Conservation (phyloP, 2,329 filamentous ascomycete genomes). For the Mycocentrospora acerina region DNA sequence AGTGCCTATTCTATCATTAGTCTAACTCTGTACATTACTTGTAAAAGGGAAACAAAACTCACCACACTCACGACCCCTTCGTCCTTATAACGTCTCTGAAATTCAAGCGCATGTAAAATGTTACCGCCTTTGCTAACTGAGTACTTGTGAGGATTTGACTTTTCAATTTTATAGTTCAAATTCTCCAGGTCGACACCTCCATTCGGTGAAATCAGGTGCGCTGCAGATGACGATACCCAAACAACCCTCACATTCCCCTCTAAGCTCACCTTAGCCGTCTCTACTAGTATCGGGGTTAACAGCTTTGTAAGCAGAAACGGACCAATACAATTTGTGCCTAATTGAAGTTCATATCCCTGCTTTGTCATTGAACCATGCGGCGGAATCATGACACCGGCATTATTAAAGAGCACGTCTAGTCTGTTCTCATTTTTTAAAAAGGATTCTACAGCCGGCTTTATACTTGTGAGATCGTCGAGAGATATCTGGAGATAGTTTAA, state of each 20-base stretch:
- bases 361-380: too few species aligned
- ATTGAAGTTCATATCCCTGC: conserved; percentile 32
- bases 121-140: conserved; percentile 30
- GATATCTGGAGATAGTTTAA: conserved; percentile 36
- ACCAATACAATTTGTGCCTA: conserved; percentile 46
- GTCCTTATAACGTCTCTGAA: conserved; percentile 10
- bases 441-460: conserved; percentile 34
- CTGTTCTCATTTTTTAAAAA: conserved; percentile 43
- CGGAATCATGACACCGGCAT: conserved; percentile 38
- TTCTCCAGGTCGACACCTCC: conserved; percentile 23
- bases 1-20: conserved; percentile 11
- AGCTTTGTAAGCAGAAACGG: conserved; percentile 45
- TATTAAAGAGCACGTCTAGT: conserved; percentile 47
- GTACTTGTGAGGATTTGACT: conserved; percentile 16
- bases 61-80: conserved; percentile 26
- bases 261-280: conserved; percentile 28
- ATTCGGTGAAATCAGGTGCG: conserved; percentile 10
- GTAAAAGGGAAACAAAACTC: too few species aligned
- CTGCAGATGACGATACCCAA: conserved; percentile 26
- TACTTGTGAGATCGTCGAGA: conserved; percentile 46
- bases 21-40: too few species aligned
- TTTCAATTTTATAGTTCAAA: conserved; percentile 14
- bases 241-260: conserved; percentile 37
- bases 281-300: conserved; percentile 37
- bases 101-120: conserved; percentile 27